Percentiles rank a stretch among this genome's conserved stretches.
phyloP scores from a whole-genome alignment of 1,284 basidiomycete species.

The Papiliotrema fonsecae region DNA sequence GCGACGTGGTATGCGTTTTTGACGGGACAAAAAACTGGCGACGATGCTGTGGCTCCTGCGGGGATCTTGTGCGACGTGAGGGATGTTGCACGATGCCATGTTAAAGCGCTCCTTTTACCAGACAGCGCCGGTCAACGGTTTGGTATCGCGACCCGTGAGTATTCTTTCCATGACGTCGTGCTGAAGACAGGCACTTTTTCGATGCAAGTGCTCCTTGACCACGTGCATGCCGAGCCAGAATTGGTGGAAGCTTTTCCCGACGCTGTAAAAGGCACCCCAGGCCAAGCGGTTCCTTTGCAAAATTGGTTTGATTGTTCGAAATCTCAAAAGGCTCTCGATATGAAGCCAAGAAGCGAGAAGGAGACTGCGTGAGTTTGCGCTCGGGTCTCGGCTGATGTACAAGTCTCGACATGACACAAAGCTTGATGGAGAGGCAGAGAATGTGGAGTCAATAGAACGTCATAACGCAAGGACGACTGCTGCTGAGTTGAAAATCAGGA shows the following conservation, averaged over 20 bases:
- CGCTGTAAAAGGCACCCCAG: slow-evolving; percentile 8
- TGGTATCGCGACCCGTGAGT: slow-evolving; percentile 20
- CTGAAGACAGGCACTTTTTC: slow-evolving; percentile 17
- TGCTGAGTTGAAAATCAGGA: no score
- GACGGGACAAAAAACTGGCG: slow-evolving; percentile 18
- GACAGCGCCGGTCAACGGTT: slow-evolving; percentile 21
- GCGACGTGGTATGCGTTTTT: slow-evolving; percentile 23
- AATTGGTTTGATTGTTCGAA: slow-evolving; percentile 24
- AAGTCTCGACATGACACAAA: slow-evolving; percentile 23
- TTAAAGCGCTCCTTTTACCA: slow-evolving; percentile 14
- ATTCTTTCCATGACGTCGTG: not conserved
- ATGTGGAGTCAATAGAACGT: not conserved
- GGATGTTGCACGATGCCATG: slow-evolving; percentile 20
- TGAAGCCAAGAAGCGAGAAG: slow-evolving; percentile 10
- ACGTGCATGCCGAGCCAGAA: slow-evolving; percentile 3
- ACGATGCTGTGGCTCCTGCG: slow-evolving; percentile 21
- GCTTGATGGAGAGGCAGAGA: slow-evolving; percentile 13
- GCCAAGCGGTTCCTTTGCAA: slow-evolving; percentile 11
- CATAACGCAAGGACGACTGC: no score
- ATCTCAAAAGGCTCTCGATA: slow-evolving; percentile 9
- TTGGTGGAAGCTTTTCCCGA: slow-evolving; percentile 16
- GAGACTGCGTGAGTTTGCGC: slow-evolving; percentile 15
- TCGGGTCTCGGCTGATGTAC: not conserved
- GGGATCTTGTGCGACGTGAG: slow-evolving; percentile 26
- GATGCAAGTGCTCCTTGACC: slow-evolving; percentile 18